Evolutionary conservation across 2,329 filamentous ascomycete species (phyloP).

Genomic region (Knufia petricola): DNA sequence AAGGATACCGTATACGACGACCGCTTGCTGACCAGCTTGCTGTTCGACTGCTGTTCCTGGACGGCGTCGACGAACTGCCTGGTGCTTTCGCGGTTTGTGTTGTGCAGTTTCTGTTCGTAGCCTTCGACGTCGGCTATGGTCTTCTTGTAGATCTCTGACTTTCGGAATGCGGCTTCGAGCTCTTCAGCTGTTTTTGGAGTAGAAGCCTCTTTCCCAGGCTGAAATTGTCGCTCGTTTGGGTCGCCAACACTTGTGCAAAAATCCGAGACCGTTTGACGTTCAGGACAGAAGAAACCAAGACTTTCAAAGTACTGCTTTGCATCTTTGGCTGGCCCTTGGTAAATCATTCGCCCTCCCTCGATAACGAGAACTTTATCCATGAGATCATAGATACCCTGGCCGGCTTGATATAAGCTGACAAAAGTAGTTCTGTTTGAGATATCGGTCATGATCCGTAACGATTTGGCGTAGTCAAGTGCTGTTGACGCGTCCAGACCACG

Average conservation of each 20-base stretch:
- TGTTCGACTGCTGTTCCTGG: slow-evolving; percentile 56
- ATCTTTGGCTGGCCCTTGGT: slow-evolving; percentile 51
- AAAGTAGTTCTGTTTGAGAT: slow-evolving; percentile 61
- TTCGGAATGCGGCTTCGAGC: slow-evolving; percentile 56
- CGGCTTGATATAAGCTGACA: slow-evolving; percentile 63
- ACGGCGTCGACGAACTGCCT: slow-evolving; percentile 58
- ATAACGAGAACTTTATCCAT: slow-evolving; percentile 78
- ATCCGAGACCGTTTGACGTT: slow-evolving; percentile 62
- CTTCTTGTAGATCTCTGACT: slow-evolving; percentile 51
- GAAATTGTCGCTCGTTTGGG: slow-evolving; percentile 59
- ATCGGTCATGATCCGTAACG: slow-evolving; percentile 63
- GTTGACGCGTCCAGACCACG: slow-evolving; percentile 71
- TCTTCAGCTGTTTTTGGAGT: slow-evolving; percentile 62
- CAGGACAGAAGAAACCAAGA: slow-evolving; percentile 52
- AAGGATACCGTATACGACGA: slow-evolving; percentile 71
- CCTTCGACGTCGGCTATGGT: slow-evolving; percentile 52
- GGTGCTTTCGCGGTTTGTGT: slow-evolving; percentile 51
- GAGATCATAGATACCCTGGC: slow-evolving; percentile 58
- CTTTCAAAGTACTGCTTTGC: slow-evolving; percentile 58
- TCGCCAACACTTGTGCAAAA: slow-evolving; percentile 71
- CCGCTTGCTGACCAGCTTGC: slow-evolving; percentile 46
- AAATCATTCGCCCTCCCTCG: slow-evolving; percentile 60
- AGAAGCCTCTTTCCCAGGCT: slow-evolving; percentile 53
- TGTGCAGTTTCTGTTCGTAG: slow-evolving; percentile 49
- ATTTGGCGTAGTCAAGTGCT: slow-evolving; percentile 66